Percentiles rank a stretch among this genome's conserved stretches.
Conservation (phyloP, 768 basidiomycete genomes). For the Astraeus odoratus region DNA sequence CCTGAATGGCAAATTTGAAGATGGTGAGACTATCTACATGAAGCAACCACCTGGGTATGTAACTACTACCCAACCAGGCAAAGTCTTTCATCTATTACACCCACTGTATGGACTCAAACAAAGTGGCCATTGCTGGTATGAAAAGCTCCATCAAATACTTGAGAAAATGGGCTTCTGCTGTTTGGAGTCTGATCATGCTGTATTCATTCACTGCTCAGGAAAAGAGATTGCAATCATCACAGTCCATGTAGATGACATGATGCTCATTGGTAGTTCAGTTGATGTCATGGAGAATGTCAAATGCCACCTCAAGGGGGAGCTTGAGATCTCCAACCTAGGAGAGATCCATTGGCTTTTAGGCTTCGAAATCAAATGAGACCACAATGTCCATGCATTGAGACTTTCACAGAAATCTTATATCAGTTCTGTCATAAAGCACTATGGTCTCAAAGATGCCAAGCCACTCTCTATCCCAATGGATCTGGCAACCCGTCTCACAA, state of each 20-base stretch:
- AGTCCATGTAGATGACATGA: neutral
- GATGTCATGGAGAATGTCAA: constrained; percentile 14
- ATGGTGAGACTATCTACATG: constrained; percentile 36
- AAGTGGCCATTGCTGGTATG: too few species aligned
- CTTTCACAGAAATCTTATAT: constrained; percentile 21
- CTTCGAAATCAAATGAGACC: neutral
- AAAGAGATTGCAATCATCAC: too few species aligned
- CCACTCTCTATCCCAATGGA: too few species aligned
- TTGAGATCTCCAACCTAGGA: too few species aligned
- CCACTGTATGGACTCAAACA: neutral
- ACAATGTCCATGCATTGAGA: neutral
- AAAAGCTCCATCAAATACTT: too few species aligned
- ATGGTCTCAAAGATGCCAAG: constrained; percentile 14
- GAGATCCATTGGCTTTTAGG: constrained; percentile 1
- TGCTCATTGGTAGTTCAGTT: constrained; percentile 4
- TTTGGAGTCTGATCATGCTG: too few species aligned
- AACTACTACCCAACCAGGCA: neutral
- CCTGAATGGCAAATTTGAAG: constrained; percentile 32
- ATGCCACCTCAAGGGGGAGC: too few species aligned
- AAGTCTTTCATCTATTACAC: neutral
- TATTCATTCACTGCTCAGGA: too few species aligned
- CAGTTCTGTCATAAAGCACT: constrained; percentile 20
- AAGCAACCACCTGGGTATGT: too few species aligned
- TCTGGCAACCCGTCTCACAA: neutral
- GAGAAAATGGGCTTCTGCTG: too few species aligned